Conservation (phyloP, 2,329 filamentous ascomycete genomes). For the Talaromyces sp. region DNA sequence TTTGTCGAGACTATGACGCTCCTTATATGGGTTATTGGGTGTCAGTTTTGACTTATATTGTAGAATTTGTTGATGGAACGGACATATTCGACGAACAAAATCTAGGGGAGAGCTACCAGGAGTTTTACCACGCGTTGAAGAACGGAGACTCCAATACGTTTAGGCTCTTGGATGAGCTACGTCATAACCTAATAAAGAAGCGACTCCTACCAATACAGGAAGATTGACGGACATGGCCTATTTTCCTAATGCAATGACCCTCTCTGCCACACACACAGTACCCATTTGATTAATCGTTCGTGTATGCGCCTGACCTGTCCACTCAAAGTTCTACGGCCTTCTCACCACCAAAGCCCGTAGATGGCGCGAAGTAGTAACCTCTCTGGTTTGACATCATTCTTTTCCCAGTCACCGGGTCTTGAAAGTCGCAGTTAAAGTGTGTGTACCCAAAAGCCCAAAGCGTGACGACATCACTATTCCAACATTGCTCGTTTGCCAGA, state of each 20-base stretch:
- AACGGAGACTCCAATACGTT: constrained; percentile 15
- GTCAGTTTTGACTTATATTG: constrained; percentile 18
- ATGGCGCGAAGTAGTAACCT: constrained; percentile 22
- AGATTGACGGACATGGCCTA: neutral
- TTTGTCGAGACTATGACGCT: constrained; percentile 17
- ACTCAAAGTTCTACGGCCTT: too few species aligned
- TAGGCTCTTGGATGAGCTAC: constrained; percentile 15
- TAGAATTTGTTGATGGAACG: constrained; percentile 19
- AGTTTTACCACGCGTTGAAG: constrained; percentile 18
- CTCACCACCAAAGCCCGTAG: too few species aligned
- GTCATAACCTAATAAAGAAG: constrained; percentile 9
- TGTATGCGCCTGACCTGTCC: too few species aligned
- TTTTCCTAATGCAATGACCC: too few species aligned
- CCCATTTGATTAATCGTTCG: too few species aligned
- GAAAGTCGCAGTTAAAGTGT: constrained; percentile 43
- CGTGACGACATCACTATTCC: constrained; percentile 32
- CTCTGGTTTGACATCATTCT: constrained; percentile 39
- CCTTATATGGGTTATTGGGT: constrained; percentile 16
- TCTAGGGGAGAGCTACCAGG: constrained; percentile 13
- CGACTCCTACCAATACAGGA: neutral
- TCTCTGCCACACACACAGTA: too few species aligned
- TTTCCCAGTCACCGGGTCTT: constrained; percentile 25
- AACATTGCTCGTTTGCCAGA: constrained; percentile 35
- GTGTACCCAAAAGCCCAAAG: constrained; percentile 50
- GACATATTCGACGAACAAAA: constrained; percentile 15